Percentiles rank a stretch among this genome's conserved stretches.
Evolutionary conservation across 495 filamentous ascomycete genomes (phyloP).

Genomic region (Immersiella caudata): DNA sequence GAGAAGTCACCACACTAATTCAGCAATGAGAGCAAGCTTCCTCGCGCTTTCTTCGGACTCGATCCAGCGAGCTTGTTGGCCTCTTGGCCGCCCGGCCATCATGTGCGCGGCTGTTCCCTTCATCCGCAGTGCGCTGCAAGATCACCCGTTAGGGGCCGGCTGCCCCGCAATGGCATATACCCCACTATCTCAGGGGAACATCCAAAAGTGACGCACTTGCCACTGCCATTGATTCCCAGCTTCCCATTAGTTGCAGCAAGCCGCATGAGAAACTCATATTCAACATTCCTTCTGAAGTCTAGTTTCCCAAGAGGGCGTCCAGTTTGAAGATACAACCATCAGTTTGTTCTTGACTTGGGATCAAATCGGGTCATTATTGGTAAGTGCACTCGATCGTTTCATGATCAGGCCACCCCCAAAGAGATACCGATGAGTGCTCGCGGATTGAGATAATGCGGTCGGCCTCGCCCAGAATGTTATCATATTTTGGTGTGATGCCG

Average conservation of each 20-base stretch:
- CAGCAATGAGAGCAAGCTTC: not conserved
- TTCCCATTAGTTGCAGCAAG: not conserved
- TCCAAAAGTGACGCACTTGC: slow-evolving; percentile 10
- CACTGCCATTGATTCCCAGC: not conserved
- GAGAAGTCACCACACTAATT: not conserved
- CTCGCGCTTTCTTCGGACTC: not conserved
- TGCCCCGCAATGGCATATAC: not conserved
- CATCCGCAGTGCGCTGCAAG: not conserved
- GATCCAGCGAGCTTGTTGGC: not conserved
- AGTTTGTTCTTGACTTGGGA: not conserved
- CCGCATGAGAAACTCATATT: not conserved
- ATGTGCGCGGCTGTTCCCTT: not conserved
- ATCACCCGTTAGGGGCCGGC: not conserved
- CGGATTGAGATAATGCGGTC: not conserved
- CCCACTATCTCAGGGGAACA: not conserved
- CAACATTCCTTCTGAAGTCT: not conserved
- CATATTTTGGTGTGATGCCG: not conserved
- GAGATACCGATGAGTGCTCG: not conserved
- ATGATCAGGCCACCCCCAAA: not conserved
- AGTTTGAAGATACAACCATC: not conserved
- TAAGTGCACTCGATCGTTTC: not conserved
- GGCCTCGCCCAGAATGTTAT: not conserved
- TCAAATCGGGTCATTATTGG: not conserved
- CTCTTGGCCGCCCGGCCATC: not conserved
- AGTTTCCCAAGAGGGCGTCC: not conserved